A percentile compares a stretch with the other conserved stretches of the same genome.
Conservation (phyloP, 495 filamentous ascomycete genomes). For the Aspergillus affinis region DNA sequence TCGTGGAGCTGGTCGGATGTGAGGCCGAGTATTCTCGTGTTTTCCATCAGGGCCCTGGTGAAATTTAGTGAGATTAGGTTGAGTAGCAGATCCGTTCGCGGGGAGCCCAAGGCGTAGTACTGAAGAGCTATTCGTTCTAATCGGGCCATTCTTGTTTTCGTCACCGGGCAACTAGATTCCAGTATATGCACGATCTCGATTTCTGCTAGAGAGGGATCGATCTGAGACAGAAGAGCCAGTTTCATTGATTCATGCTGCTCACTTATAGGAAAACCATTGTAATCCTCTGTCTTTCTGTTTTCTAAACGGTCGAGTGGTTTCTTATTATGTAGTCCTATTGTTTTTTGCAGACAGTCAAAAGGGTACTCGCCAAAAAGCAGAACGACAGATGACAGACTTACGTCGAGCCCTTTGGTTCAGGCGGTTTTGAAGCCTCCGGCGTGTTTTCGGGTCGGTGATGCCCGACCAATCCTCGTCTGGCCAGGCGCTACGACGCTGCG, state of each 20-base stretch:
- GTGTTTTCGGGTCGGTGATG: conserved; percentile 16
- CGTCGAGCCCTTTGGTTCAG: conserved; percentile 26
- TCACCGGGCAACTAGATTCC: background rate
- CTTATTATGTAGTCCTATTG: background rate
- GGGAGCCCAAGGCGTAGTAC: conserved; percentile 19
- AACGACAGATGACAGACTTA: conserved; percentile 7
- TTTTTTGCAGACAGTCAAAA: too few relatives aligned
- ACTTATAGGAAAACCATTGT: background rate
- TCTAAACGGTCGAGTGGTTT: background rate
- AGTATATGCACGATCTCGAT: conserved; percentile 14
- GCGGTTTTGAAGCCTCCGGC: conserved; percentile 27
- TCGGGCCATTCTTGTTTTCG: conserved; percentile 2
- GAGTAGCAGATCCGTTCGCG: conserved; percentile 30
- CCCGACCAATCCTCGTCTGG: conserved; percentile 23
- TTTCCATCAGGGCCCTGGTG: conserved; percentile 24
- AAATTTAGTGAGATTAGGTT: conserved; percentile 32
- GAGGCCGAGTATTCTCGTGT: conserved; percentile 21
- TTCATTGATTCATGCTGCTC: too few relatives aligned
- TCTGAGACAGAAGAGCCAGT: background rate
- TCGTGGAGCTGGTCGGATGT: conserved; percentile 17
- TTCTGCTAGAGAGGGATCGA: background rate
- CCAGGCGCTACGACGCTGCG: conserved; percentile 4
- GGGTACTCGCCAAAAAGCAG: background rate
- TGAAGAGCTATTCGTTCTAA: conserved; percentile 15
- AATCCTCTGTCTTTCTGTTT: too few relatives aligned